phyloP scores from a whole-genome alignment of 768 basidiomycete species.

The Udeniomyces megalosporus region DNA sequence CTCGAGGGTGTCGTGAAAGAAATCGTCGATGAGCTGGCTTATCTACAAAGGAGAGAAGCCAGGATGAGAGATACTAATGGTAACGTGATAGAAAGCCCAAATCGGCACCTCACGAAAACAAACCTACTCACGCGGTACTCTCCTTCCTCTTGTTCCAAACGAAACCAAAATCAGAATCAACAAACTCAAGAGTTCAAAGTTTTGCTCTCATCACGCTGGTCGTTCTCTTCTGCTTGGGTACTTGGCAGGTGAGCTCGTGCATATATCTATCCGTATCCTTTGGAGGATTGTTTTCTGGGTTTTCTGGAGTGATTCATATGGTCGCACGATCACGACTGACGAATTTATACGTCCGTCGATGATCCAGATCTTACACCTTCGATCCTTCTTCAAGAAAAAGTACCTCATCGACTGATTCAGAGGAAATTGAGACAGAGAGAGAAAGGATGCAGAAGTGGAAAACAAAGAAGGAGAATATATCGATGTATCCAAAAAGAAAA shows the following conservation, averaged over 20 bases:
- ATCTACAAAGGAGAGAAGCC: constrained; percentile 78
- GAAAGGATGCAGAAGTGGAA: neutral
- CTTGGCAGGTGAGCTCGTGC: constrained; percentile 49
- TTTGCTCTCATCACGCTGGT: constrained; percentile 81
- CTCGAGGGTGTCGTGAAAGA: constrained; percentile 89
- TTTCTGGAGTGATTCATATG: too few species aligned
- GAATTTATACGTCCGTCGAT: too few species aligned
- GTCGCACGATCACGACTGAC: too few species aligned
- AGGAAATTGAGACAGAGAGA: neutral
- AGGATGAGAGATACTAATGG: constrained; percentile 76
- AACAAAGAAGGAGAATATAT: too few species aligned
- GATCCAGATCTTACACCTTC: constrained; percentile 58
- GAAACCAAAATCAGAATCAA: constrained; percentile 79
- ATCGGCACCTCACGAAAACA: too few species aligned
- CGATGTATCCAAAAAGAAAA: too few species aligned
- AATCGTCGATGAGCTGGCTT: constrained; percentile 80
- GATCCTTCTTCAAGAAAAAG: constrained; percentile 84
- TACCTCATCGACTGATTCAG: constrained; percentile 29
- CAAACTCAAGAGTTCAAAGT: constrained; percentile 73
- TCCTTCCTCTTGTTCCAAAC: too few species aligned
- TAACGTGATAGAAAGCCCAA: too few species aligned
- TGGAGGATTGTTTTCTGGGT: neutral
- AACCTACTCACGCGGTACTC: too few species aligned
- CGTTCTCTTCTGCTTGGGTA: constrained; percentile 60
- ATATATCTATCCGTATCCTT: neutral